These are phyloP conservation scores for Trichoderma simmonsii DNA, from an alignment of 2,329 filamentous ascomycete genomes.

Conservation along the genomic window DNA sequence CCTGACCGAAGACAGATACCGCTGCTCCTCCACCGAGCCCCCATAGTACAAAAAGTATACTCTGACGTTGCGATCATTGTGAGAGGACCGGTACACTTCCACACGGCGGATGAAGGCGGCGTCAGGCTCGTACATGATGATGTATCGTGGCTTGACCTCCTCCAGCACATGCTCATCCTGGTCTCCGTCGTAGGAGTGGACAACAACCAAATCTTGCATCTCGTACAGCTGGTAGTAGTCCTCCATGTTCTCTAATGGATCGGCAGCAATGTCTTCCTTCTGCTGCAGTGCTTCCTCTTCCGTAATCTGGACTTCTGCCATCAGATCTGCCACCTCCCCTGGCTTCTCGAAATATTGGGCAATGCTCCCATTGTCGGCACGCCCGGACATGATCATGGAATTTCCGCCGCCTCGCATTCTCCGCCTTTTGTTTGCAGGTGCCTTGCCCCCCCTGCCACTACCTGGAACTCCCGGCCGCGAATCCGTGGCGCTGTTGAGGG, in stretches of 20 bases:
- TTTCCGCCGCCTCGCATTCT: conserved; percentile 76
- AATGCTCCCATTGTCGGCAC: conserved; percentile 71
- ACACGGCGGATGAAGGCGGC: conserved; percentile 90
- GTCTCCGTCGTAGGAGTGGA: conserved; percentile 93
- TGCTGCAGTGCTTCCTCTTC: conserved; percentile 66
- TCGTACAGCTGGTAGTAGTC: conserved; percentile 89
- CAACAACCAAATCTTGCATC: conserved; percentile 80
- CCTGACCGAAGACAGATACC: conserved; percentile 84
- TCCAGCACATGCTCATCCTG: conserved; percentile 96
- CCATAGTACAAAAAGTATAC: conserved; percentile 98
- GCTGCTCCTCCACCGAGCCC: conserved; percentile 90
- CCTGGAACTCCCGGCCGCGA: conserved; percentile 44
- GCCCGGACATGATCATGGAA: conserved; percentile 43
- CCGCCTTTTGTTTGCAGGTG: conserved; percentile 80
- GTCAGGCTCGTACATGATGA: conserved; percentile 98
- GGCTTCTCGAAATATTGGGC: conserved; percentile 79
- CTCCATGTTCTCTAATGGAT: conserved; percentile 87
- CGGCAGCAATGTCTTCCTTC: conserved; percentile 69
- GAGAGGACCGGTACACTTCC: conserved; percentile 93
- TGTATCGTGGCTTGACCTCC: conserved; percentile 87
- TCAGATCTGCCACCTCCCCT: conserved; percentile 73
- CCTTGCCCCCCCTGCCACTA: conserved; percentile 52
- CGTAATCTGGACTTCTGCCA: conserved; percentile 79
- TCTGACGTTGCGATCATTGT: conserved; percentile 81
- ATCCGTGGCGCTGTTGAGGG: conserved; percentile 65